Conservation (phyloP, 345 rosid species). For the Aquilaria yunnanensis region DNA sequence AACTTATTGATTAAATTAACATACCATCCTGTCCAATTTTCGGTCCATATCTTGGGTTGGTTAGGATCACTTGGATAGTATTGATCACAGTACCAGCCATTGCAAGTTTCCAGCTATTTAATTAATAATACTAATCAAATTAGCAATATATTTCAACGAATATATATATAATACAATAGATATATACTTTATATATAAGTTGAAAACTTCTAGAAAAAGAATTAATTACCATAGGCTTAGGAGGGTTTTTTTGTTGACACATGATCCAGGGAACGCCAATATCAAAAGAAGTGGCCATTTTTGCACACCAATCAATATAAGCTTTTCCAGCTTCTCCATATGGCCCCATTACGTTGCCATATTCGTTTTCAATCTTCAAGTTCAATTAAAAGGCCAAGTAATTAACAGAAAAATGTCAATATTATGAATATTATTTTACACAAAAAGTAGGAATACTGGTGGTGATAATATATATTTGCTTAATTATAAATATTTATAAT, state of each 20-base stretch:
- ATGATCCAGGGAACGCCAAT: constrained; percentile 56
- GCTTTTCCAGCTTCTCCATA: neutral
- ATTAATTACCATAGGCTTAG: constrained; percentile 31
- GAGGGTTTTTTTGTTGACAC: constrained; percentile 49
- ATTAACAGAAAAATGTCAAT: neutral
- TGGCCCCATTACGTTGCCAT: neutral
- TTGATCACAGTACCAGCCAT: constrained; percentile 50
- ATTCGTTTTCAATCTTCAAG: neutral
- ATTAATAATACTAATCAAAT: neutral
- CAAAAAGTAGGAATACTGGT: no score
- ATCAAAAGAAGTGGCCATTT: constrained; percentile 30
- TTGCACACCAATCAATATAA: constrained; percentile 18
- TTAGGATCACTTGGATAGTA: constrained; percentile 27
- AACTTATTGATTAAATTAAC: neutral
- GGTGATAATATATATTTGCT: no score
- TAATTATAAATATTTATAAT: no score
- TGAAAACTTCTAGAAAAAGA: neutral
- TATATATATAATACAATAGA: neutral
- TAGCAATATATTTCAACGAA: neutral
- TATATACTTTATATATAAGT: neutral
- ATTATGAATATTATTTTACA: no score
- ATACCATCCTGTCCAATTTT: constrained; percentile 71
- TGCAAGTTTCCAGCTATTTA: constrained; percentile 42
- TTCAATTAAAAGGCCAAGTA: neutral
- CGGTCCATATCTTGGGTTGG: constrained; percentile 63